A percentile compares a stretch with the other conserved stretches of the same genome.
phyloP scores from a whole-genome alignment of 2,329 filamentous ascomycete species.

The Raffaelea arxii region DNA sequence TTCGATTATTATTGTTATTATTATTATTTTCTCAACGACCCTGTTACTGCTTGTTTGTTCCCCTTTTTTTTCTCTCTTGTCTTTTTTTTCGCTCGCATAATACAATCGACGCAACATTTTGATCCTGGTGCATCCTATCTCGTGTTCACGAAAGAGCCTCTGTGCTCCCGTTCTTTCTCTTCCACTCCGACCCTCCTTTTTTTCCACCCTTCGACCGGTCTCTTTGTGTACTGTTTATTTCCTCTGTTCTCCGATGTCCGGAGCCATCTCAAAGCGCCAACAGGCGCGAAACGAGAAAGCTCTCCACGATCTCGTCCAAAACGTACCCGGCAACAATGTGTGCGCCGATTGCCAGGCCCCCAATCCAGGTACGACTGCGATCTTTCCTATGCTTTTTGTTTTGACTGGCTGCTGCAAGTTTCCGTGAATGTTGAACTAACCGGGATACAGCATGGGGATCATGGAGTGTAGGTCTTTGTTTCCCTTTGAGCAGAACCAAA shows the following conservation, averaged over 20 bases:
- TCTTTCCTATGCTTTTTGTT: slow-evolving; percentile 1
- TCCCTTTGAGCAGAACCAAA: not conserved
- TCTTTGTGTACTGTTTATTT: not conserved
- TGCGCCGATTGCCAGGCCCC: slow-evolving; percentile 89
- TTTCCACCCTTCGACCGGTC: not conserved
- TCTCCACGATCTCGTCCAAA: slow-evolving; percentile 80
- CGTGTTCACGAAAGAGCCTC: no score
- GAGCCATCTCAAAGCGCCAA: slow-evolving; percentile 82
- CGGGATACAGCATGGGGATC: slow-evolving; percentile 73
- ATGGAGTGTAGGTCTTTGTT: slow-evolving; percentile 66
- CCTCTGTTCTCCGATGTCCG: slow-evolving; percentile 35
- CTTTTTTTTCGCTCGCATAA: not conserved
- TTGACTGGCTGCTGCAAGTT: not conserved
- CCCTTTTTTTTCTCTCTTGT: slow-evolving; percentile 1
- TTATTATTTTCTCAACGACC: not conserved
- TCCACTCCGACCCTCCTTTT: not conserved
- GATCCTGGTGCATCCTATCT: not conserved
- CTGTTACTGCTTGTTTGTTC: not conserved
- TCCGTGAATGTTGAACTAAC: slow-evolving; percentile 4
- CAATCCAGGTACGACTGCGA: slow-evolving; percentile 66
- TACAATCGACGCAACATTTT: not conserved
- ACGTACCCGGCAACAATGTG: slow-evolving; percentile 74
- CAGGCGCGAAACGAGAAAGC: slow-evolving; percentile 93
- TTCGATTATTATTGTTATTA: not conserved
- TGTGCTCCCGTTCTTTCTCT: not conserved